These are phyloP conservation scores for Camptophora hylomeconis DNA, from an alignment of 2,329 filamentous ascomycete genomes.

Conservation along the genomic window DNA sequence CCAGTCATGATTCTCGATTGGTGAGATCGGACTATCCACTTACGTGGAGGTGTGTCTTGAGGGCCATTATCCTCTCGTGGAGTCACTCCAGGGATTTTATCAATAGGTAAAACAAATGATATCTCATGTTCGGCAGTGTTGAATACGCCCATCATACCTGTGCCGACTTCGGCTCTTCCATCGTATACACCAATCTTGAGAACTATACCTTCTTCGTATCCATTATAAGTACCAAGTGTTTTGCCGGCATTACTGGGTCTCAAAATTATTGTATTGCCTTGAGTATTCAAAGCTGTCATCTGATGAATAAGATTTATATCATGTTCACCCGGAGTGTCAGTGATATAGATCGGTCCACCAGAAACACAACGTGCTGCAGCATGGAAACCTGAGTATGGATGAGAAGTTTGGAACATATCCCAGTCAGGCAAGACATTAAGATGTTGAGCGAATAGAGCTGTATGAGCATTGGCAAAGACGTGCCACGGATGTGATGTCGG, in stretches of 20 bases:
- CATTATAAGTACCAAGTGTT: slow-evolving; percentile 58
- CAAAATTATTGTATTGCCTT: slow-evolving; percentile 66
- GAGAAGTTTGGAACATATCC: slow-evolving; percentile 61
- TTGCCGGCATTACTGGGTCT: slow-evolving; percentile 64
- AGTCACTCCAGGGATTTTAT: slow-evolving; percentile 61
- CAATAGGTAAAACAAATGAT: slow-evolving; percentile 57
- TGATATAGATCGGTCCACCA: slow-evolving; percentile 89
- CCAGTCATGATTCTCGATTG: slow-evolving; percentile 48
- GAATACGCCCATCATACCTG: slow-evolving; percentile 70
- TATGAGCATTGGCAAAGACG: slow-evolving; percentile 87
- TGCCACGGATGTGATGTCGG: slow-evolving; percentile 83
- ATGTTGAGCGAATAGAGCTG: slow-evolving; percentile 66
- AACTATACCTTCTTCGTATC: slow-evolving; percentile 59
- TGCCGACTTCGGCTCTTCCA: slow-evolving; percentile 53
- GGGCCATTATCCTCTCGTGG: slow-evolving; percentile 1
- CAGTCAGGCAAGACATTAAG: slow-evolving; percentile 79
- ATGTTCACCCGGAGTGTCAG: slow-evolving; percentile 74
- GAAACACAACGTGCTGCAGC: slow-evolving; percentile 80
- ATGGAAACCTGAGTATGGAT: slow-evolving; percentile 67
- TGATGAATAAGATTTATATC: slow-evolving; percentile 61
- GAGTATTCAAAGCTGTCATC: slow-evolving; percentile 63
- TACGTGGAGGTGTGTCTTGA: slow-evolving; percentile 23
- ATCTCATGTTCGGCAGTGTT: slow-evolving; percentile 55
- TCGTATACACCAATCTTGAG: slow-evolving; percentile 72
- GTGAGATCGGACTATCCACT: slow-evolving; percentile 66